Base-by-base conservation (phyloP, 768 basidiomycete species). In the Kwoniella europaea region DNA sequence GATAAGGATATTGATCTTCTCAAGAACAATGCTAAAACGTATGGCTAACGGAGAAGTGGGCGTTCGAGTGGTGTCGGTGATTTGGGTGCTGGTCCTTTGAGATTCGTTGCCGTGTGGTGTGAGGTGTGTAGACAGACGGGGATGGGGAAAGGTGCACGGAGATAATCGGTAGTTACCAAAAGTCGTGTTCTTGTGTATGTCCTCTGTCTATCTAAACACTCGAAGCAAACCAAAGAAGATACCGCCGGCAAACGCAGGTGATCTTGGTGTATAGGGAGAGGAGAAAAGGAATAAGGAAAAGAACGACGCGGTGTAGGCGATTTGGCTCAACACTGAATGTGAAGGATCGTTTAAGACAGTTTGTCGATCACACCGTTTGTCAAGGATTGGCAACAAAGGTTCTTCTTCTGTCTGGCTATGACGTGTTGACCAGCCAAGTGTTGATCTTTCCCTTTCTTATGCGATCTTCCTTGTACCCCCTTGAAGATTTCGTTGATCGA, bases 11-110 rank as follows among this genome's bases (percentile, higher is more conserved):
- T 35, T 1, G 6, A 35, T 58, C 15, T 16, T 24, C 27, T 58
- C 12, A n/a, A 58, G 15, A 58, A 58, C 57, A 58, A 58, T 12
- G 27, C 57, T 58, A 27, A 58, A 16, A 58, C 57, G 13, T 50
- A 1, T 13, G 1, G 35, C 0, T 35, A 50, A 50, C 46, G 13
- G 46, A 50, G 12, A 50, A 50, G 18, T 50, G 46, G 46, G 46
- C 46, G 46, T 50, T 50, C 46, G 46, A 50, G 46, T 13, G 46
- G 46, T 50, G 46, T 50, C 12, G 16, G 46, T 50, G 46, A 35
- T 35, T 35, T 9, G 35, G 7, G 46, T 50, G 46, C 18, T 50
- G 12, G 46, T 50, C 46, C 46, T 50, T 50, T 50, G 46, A 50
- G 18, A 13, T 15, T 5, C 46, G 46, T 35, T 35, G 35, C 35